A percentile compares a stretch with the other conserved stretches of the same genome.
Conservation (phyloP, 129 eudicot genomes). For the Glebionis coronaria region DNA sequence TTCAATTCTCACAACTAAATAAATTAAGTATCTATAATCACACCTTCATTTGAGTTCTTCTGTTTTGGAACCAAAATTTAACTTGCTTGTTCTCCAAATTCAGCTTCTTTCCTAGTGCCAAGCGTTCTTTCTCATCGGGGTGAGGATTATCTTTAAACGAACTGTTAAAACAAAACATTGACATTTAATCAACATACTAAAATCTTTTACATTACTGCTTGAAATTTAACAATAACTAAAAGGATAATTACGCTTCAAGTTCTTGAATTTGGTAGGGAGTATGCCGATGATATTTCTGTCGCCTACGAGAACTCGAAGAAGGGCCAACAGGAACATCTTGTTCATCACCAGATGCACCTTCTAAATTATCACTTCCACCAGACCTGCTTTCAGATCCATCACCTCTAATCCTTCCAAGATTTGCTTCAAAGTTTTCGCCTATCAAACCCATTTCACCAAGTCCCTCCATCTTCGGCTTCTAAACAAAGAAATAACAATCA, state of each 20-base stretch:
- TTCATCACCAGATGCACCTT: slow-evolving; percentile 71
- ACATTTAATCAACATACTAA: not conserved
- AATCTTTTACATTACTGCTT: not conserved
- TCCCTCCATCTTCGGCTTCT: slow-evolving; percentile 73
- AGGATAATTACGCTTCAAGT: slow-evolving; percentile 58
- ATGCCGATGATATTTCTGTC: slow-evolving; percentile 70
- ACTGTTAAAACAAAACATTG: slow-evolving; percentile 26
- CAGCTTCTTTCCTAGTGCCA: slow-evolving; percentile 68
- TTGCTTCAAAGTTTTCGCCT: slow-evolving; percentile 46
- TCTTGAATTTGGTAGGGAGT: slow-evolving; percentile 82
- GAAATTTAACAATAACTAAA: not conserved
- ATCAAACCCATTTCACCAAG: slow-evolving; percentile 60
- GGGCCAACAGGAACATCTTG: slow-evolving; percentile 35
- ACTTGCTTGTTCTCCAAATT: slow-evolving; percentile 75
- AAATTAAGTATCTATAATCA: too few species aligned
- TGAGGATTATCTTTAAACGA: slow-evolving; percentile 72
- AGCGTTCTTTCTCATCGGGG: slow-evolving; percentile 79
- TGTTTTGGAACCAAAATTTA: slow-evolving; percentile 88
- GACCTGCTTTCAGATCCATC: slow-evolving; percentile 73
- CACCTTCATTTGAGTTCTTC: slow-evolving; percentile 94
- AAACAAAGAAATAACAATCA: slow-evolving; percentile 7
- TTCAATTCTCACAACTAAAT: not conserved
- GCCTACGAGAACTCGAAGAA: slow-evolving; percentile 39
- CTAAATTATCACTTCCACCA: slow-evolving; percentile 68
- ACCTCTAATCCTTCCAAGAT: slow-evolving; percentile 45